A percentile compares a stretch with the other conserved stretches of the same genome.
phyloP scores from a whole-genome alignment of 1,139 yeast species.

The Kodamaea ohmeri region DNA sequence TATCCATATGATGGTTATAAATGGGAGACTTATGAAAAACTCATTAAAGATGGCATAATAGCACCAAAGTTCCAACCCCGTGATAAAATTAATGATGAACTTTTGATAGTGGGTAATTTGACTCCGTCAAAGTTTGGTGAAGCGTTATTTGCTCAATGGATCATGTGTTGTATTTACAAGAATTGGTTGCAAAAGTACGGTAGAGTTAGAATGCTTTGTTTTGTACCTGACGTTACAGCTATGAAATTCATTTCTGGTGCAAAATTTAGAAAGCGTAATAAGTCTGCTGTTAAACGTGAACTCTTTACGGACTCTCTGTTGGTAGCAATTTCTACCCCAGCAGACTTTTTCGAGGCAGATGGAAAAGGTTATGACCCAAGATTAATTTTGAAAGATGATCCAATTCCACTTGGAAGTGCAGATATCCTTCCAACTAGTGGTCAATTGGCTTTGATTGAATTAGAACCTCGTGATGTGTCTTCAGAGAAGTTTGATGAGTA shows the following conservation, averaged over 20 bases:
- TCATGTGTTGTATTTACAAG: constrained; percentile 62
- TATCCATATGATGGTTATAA: constrained; percentile 53
- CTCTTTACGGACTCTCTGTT: constrained; percentile 53
- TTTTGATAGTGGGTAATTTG: constrained; percentile 66
- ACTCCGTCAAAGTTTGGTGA: constrained; percentile 55
- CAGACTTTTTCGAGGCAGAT: constrained; percentile 22
- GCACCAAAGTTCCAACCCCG: constrained; percentile 33
- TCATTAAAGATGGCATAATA: constrained; percentile 42
- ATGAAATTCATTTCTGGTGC: constrained; percentile 56
- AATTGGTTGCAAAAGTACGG: constrained; percentile 81
- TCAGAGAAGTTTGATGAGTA: constrained; percentile 49
- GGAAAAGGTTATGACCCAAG: constrained; percentile 40
- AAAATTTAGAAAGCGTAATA: constrained; percentile 46
- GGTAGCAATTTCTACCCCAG: constrained; percentile 43
- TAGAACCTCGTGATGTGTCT: constrained; percentile 46
- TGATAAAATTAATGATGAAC: constrained; percentile 51
- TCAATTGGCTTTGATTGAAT: constrained; percentile 51
- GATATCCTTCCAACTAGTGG: constrained; percentile 26
- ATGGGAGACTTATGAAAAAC: constrained; percentile 57
- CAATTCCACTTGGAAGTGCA: constrained; percentile 26
- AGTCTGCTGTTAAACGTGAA: constrained; percentile 61
- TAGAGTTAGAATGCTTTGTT: constrained; percentile 64
- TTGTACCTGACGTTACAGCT: constrained; percentile 61
- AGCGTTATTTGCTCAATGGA: constrained; percentile 72
- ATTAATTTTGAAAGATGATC: constrained; percentile 38